Percentiles rank a stretch among this genome's conserved stretches.
Conservation (phyloP, 2,329 filamentous ascomycete genomes). For the Chrysosphaeria jannelii region DNA sequence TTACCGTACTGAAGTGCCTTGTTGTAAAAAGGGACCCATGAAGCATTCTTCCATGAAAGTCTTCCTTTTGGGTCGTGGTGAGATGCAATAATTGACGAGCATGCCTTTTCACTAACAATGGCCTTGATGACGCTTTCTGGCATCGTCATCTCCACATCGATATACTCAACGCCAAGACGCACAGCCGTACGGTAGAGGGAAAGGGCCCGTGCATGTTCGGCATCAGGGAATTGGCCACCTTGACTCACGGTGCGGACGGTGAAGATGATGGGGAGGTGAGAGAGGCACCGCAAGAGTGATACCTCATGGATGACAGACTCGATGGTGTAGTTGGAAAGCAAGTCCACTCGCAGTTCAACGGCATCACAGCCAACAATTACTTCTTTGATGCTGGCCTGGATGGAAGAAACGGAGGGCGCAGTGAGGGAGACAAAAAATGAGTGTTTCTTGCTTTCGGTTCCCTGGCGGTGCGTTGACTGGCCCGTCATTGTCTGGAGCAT, state of each 20-base stretch:
- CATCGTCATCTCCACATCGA: conserved; percentile 77
- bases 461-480: conserved; percentile 20
- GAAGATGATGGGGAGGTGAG: conserved; percentile 47
- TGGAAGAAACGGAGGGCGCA: conserved; percentile 37
- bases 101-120: conserved; percentile 33
- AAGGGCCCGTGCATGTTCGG: conserved; percentile 36
- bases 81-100: conserved; percentile 69
- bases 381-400: conserved; percentile 32
- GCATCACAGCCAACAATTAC: conserved; percentile 71
- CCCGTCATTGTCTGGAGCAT: conserved; percentile 45
- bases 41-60: conserved; percentile 74
- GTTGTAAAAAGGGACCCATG: conserved; percentile 78
- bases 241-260: conserved; percentile 67
- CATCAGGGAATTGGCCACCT: conserved; percentile 65
- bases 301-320: conserved; percentile 66
- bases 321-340: conserved; percentile 43
- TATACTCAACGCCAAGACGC: conserved; percentile 64
- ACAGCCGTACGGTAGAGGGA: conserved; percentile 51
- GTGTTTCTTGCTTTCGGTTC: conserved; percentile 31
- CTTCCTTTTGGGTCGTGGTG: conserved; percentile 64
- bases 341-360: conserved; percentile 76
- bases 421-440: conserved; percentile 90
- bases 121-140: conserved; percentile 43
- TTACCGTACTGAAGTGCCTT: conserved; percentile 70
- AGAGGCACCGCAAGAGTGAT: conserved; percentile 40